Evolutionary conservation across 306 rosid species (phyloP).

Genomic region (Fragaria vesca): DNA sequence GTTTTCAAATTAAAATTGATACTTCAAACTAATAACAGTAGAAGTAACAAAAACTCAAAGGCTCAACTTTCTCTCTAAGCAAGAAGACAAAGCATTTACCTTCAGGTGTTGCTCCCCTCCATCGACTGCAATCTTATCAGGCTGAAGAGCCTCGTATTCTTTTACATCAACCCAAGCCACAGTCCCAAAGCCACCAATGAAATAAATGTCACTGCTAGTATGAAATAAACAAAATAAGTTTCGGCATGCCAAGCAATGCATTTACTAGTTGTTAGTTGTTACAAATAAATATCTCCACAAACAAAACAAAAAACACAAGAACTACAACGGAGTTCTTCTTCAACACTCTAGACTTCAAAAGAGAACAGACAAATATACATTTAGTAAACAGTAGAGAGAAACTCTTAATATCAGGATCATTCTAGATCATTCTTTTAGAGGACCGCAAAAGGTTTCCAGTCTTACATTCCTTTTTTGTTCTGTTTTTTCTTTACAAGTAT

Average conservation of each 20-base stretch:
- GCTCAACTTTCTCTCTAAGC: neutral
- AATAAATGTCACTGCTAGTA: constrained; percentile 86
- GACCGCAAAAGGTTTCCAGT: neutral
- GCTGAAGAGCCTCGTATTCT: constrained; percentile 86
- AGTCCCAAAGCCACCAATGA: constrained; percentile 99
- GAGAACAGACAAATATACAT: neutral
- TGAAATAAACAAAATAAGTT: constrained; percentile 27
- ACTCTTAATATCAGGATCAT: neutral
- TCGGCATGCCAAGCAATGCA: neutral
- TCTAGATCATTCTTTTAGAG: neutral
- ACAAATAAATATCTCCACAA: neutral
- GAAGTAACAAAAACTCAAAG: neutral
- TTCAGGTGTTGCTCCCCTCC: constrained; percentile 93
- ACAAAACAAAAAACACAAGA: neutral
- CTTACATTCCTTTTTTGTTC: neutral
- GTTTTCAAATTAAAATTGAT: neutral
- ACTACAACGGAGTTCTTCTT: neutral
- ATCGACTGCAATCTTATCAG: constrained; percentile 96
- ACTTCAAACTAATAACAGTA: neutral
- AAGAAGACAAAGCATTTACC: constrained; percentile 38
- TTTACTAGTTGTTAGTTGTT: neutral
- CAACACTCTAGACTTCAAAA: neutral
- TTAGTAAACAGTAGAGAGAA: neutral
- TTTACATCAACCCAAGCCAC: constrained; percentile 99
- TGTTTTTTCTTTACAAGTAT: neutral